Base-by-base conservation (phyloP, 306 rosid genomes). In the Alnus glutinosa region DNA sequence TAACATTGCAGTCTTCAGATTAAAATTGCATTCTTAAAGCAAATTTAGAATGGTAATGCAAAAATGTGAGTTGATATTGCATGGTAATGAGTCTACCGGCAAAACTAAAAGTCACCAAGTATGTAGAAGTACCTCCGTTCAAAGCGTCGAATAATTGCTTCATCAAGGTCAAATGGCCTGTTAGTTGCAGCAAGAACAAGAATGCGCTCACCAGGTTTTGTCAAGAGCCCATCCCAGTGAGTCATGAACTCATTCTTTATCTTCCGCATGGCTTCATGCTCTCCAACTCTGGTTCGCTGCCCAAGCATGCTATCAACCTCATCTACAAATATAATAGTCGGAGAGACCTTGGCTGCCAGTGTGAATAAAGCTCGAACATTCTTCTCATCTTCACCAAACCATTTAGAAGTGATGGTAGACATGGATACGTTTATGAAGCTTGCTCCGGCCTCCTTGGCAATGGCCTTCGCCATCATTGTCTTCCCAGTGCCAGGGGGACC, bases 251-350 rank as follows among this genome's bases (percentile, higher is more conserved):
- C 99, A 72, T 96, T 96, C 88, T 96, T 96, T 69, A 96, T 96
- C 82, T 96, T 96, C 75, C 99, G 85, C 99, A 96, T 91, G 73
- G 98, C 98, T 87, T 96, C 98, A 75, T 96, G 99, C 88, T 96
- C 98, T 78, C 99, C 99, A 4, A 88, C 93, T 89, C 98, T 89
- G 10, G 97, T 89, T 28, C 96, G 54, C 84, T 96, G 98, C 48
- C 99, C 99, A 28, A 95, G 99, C 99, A 96, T 96, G 88, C 99
- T 96, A 75, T 96, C 99, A 44, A 96, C 98, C 88, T 96, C 99
- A 75, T 96, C 99, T 1, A 96, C 98, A 83, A 96, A 96, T 70
- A 96, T 93, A 76, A 96, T 93, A 48, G 99, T 93, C 1, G 98
- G 99, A 57, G 98, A 93, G 73, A 96, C 98, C 87, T 96, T 96